Conservation (phyloP, 2,329 filamentous ascomycete species). For the Diaporthe amygdali region DNA sequence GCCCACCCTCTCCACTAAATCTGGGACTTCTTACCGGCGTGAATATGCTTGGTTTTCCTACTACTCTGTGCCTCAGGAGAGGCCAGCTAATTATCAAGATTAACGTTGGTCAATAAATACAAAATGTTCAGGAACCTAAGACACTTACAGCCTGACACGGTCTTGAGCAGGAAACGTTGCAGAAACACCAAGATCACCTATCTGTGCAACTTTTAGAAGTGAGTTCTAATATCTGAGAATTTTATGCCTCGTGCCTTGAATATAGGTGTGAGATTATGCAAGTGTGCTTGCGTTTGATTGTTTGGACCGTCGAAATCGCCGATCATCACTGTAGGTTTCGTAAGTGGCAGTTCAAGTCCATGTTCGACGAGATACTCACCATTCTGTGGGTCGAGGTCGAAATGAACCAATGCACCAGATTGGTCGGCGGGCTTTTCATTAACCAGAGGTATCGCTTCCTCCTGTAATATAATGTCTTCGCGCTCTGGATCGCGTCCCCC, state of each 20-base stretch:
- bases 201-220: background rate
- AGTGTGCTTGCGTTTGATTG: background rate
- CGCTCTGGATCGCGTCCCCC: background rate
- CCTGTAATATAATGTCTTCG: background rate
- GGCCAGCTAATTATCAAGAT: background rate
- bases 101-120: too few species aligned
- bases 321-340: conserved; percentile 4
- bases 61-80: background rate
- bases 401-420: background rate
- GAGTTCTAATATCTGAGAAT: background rate
- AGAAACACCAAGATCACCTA: conserved; percentile 9
- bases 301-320: background rate
- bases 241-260: background rate
- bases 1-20: too few species aligned
- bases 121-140: background rate
- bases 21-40: conserved; percentile 1
- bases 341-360: background rate
- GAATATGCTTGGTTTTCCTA: background rate
- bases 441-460: background rate
- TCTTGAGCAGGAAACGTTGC: background rate
- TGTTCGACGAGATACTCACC: background rate
- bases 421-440: background rate
- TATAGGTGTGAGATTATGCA: background rate
- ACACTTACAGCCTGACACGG: background rate
- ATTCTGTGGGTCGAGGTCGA: conserved; percentile 11